A percentile compares a stretch with the other conserved stretches of the same genome.
These are phyloP conservation scores for Calocybe cyanea DNA, from an alignment of 768 basidiomycete genomes.

Conservation along the genomic window DNA sequence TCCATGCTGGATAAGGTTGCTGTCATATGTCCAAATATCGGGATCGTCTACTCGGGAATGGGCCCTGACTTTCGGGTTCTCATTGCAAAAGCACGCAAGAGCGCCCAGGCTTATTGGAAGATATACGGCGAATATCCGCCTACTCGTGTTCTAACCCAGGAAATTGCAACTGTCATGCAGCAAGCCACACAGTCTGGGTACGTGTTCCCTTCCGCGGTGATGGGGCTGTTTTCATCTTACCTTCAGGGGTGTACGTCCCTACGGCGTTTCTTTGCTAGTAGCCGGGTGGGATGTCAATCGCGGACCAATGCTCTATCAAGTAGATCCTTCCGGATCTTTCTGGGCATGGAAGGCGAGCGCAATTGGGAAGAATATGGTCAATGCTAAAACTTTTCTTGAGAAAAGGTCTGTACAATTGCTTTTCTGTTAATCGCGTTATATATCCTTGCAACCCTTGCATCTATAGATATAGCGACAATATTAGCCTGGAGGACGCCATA, in stretches of 20 bases:
- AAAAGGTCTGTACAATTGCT: constrained; percentile 77
- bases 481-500: constrained; percentile 97
- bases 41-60: constrained; percentile 99
- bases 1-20: constrained; percentile 98
- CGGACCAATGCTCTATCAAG: constrained; percentile 97
- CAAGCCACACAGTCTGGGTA: constrained; percentile 98
- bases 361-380: constrained; percentile 99
- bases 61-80: constrained; percentile 97
- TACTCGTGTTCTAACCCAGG: constrained; percentile 92
- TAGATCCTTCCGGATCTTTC: constrained; percentile 97
- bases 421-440: no score
- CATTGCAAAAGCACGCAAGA: constrained; percentile 92
- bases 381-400: constrained; percentile 98
- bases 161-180: constrained; percentile 98
- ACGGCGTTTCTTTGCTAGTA: constrained; percentile 93
- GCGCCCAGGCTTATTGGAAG: constrained; percentile 99
- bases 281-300: constrained; percentile 94
- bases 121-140: constrained; percentile 98
- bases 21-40: constrained; percentile 96
- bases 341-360: constrained; percentile 99
- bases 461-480: constrained; percentile 96
- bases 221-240: constrained; percentile 26
- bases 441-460: no score
- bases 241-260: constrained; percentile 93
- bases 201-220: constrained; percentile 23